Base-by-base conservation (phyloP, 164 flowering plant species). In the Warburgia ugandensis region DNA sequence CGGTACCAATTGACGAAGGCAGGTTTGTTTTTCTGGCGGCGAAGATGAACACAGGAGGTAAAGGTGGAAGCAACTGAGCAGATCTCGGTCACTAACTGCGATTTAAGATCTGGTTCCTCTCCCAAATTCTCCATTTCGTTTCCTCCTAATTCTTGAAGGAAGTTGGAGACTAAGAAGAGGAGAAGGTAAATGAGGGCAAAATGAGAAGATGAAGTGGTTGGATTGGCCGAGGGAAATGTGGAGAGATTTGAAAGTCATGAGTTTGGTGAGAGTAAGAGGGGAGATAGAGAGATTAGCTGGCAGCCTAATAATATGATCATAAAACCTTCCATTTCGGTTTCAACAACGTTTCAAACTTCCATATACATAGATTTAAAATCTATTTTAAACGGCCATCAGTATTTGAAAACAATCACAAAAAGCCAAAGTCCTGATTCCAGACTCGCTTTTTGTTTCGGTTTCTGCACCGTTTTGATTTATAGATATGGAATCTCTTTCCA, bases 1-100 rank as follows among this genome's bases (percentile, higher is more conserved):
- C 66, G 80, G 54, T 89, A 89, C 95, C 97, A 86, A 55, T 89
- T 89, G 35, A 89, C 48, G 68, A 79, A 83, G 25, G 60, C 68
- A 11, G 76, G 37, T 27, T 56, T 54, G 11, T 23, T 42, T 0
- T 20, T 25, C 16, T 12, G 29, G 16, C 47, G 66, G 26, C 44
- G 33, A 51, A 31, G 50, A 37, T 52, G 65, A 42, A 17, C 25
- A 55, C 42, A 58, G 46, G 35, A 62, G 67, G 50, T 44, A 11
- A 54, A 54, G 19, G 21, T 62, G 29, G 61, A 78, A 62, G 54
- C 65, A 9, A 82, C 56, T 55, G 71, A 63, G 67, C 80, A 86
- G 42, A 84, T 83, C 32, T 83, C 71, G 19, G 39, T 39, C 23
- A 78, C 86, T 51, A 88, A 61, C 61, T 57, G 55, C 50, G 77